Evolutionary conservation across 1,284 basidiomycete species (phyloP).

Genomic region (Hymenochaete sp.): DNA sequence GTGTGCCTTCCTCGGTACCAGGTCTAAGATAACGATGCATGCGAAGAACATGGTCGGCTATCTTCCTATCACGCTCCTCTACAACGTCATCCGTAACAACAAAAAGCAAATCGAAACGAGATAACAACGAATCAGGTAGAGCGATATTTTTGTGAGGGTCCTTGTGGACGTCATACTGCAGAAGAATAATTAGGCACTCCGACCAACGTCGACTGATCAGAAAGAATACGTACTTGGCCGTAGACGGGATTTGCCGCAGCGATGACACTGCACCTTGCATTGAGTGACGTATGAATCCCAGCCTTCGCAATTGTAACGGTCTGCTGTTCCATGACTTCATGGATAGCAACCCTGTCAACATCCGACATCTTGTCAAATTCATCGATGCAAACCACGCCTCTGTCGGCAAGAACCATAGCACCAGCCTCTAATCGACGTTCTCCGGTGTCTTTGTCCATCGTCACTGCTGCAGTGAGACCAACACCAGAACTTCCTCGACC

Average conservation of each 20-base stretch:
- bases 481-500: slow-evolving; percentile 97
- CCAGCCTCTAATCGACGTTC: slow-evolving; percentile 96
- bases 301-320: slow-evolving; percentile 99
- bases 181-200: slow-evolving; percentile 11
- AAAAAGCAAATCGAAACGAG: slow-evolving; percentile 98
- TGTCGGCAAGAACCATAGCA: slow-evolving; percentile 99
- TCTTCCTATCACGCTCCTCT: slow-evolving; percentile 86
- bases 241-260: slow-evolving; percentile 99
- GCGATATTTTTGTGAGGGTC: slow-evolving; percentile 99
- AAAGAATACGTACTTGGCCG: slow-evolving; percentile 63
- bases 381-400: slow-evolving; percentile 98
- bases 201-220: slow-evolving; percentile 8
- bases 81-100: slow-evolving; percentile 98
- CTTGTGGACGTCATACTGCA: slow-evolving; percentile 98
- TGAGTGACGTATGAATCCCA: slow-evolving; percentile 96
- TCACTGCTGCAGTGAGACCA: slow-evolving; percentile 98
- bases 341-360: slow-evolving; percentile 97
- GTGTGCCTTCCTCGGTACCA: slow-evolving; percentile 91
- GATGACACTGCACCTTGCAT: slow-evolving; percentile 95
- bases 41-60: slow-evolving; percentile 95
- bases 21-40: slow-evolving; percentile 97
- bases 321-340: slow-evolving; percentile 99
- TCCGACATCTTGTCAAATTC: slow-evolving; percentile 99
- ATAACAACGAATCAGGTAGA: slow-evolving; percentile 93
- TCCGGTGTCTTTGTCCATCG: slow-evolving; percentile 95